Evolutionary conservation across 352 stramenopile genomes (phyloP), one percentile per base, ranked within the genome.

Genomic region (Globisporangium alternatum): DNA sequence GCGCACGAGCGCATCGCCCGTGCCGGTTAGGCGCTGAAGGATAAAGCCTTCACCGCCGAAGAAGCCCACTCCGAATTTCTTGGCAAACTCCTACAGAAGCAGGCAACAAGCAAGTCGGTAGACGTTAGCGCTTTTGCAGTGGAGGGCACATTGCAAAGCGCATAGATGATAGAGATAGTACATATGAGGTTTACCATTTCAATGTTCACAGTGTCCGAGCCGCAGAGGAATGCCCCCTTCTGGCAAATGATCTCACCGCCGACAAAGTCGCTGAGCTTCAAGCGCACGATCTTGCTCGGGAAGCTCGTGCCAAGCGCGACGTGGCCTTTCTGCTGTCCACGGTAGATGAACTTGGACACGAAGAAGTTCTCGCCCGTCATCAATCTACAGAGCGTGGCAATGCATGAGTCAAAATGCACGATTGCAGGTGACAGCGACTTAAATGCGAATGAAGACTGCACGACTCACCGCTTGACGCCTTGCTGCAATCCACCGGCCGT

Each of bases 1-100:
- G 51, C 96, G 95, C 28, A 98, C 79, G 54, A 98, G 89, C 0
- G 95, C 93, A 61, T 98, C 93, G 6, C 93, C 95, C 9, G 79
- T 73, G 5, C 92, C 93, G 2, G 86, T 93, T n/a, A 98, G 69
- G 4, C 88, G 80, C 80, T 98, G 93, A 33, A 98, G 66, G 37
- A 98, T 94, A 70, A 98, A 98, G 5, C 93, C 95, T 84, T 98
- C 90, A 10, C 95, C 93, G 28, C 95, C 93, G 77, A 98, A 98
- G 65, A 98, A 98, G 0, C 95, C 95, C 5, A 91, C 75, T 12
- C 80, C 88, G 69, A 97, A 88, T 25, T 93, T 93, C 52, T 89
- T 95, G 22, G 93, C 90, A 61, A 97, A 96, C 67, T 97, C 91
- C 84, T 93, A 59, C 51, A 49, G 41, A 25, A 57, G 30, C 51